Evolutionary conservation across 1,284 basidiomycete species (phyloP).

Genomic region (Puccinia novopanici): DNA sequence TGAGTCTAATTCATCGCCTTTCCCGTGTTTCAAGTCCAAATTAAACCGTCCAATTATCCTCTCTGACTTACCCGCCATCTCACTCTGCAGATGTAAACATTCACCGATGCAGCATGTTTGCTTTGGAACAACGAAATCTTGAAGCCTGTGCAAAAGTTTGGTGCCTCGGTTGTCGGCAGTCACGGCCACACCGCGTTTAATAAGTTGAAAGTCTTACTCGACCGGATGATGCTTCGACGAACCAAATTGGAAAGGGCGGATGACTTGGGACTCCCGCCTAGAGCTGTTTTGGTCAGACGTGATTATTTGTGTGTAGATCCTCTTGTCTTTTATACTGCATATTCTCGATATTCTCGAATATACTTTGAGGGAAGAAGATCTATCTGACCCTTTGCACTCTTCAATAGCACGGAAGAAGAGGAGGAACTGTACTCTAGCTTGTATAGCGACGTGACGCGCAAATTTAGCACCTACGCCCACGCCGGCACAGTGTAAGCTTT

Average conservation of each 20-base stretch:
- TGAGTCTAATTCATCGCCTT: slow-evolving; percentile 18
- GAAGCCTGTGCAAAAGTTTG: slow-evolving; percentile 82
- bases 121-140: slow-evolving; percentile 89
- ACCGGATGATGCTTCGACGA: slow-evolving; percentile 88
- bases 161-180: slow-evolving; percentile 56
- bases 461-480: slow-evolving; percentile 86
- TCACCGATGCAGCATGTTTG: slow-evolving; percentile 88
- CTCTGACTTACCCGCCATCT: background rate
- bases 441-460: slow-evolving; percentile 87
- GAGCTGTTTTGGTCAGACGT: slow-evolving; percentile 81
- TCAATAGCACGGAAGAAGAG: slow-evolving; percentile 47
- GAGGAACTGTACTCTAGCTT: slow-evolving; percentile 75
- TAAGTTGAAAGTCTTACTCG: slow-evolving; percentile 62
- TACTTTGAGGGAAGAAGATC: background rate
- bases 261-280: slow-evolving; percentile 93
- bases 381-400: background rate
- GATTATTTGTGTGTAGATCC: slow-evolving; percentile 89
- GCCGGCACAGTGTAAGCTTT: slow-evolving; percentile 69
- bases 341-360: too few species aligned
- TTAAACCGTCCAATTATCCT: background rate
- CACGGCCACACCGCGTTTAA: slow-evolving; percentile 48
- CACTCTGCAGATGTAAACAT: slow-evolving; percentile 62
- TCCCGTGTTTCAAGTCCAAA: background rate
- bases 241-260: slow-evolving; percentile 85
- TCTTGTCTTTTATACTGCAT: slow-evolving; percentile 64